Evolutionary conservation across 2,329 filamentous ascomycete genomes (phyloP).

Genomic region (Arachnopeziza araneosa): DNA sequence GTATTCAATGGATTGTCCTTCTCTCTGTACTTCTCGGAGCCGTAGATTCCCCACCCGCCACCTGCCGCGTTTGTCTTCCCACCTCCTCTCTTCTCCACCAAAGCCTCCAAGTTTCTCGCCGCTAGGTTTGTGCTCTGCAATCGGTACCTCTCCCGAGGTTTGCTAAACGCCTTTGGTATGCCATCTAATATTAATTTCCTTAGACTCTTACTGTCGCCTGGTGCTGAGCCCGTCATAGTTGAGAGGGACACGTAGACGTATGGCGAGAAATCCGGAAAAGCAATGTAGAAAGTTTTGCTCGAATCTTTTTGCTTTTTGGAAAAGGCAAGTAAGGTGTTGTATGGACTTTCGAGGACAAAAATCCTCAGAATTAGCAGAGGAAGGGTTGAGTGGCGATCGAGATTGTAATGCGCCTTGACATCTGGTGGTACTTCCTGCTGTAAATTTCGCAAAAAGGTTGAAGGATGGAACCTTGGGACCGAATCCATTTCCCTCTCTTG

Average conservation of each 20-base stretch:
- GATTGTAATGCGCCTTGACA: conserved; percentile 78
- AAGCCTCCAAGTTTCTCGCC: conserved; percentile 64
- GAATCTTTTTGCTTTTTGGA: conserved; percentile 41
- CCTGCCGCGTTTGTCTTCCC: conserved; percentile 65
- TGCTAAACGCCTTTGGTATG: conserved; percentile 75
- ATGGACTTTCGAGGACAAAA: conserved; percentile 75
- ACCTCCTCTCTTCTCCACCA: conserved; percentile 64
- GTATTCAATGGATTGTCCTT: conserved; percentile 46
- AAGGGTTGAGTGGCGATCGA: conserved; percentile 64
- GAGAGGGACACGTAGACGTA: conserved; percentile 61
- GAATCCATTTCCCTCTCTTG: conserved; percentile 9
- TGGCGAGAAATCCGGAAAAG: conserved; percentile 75
- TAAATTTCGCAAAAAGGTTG: conserved; percentile 72
- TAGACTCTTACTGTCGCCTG: conserved; percentile 54
- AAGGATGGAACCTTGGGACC: conserved; percentile 71
- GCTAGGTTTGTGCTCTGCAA: conserved; percentile 63
- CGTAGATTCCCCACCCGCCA: conserved; percentile 77
- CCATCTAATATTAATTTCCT: conserved; percentile 69
- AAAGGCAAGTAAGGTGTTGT: conserved; percentile 55
- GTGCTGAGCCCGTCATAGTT: conserved; percentile 30
- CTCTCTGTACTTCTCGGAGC: conserved; percentile 44
- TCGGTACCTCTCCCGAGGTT: conserved; percentile 65
- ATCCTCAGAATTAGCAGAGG: conserved; percentile 71
- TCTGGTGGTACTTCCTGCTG: conserved; percentile 70
- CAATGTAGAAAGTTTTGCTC: conserved; percentile 69